Evolutionary conservation across 2,329 filamentous ascomycete species (phyloP).

Genomic region (Apiospora arundinis): DNA sequence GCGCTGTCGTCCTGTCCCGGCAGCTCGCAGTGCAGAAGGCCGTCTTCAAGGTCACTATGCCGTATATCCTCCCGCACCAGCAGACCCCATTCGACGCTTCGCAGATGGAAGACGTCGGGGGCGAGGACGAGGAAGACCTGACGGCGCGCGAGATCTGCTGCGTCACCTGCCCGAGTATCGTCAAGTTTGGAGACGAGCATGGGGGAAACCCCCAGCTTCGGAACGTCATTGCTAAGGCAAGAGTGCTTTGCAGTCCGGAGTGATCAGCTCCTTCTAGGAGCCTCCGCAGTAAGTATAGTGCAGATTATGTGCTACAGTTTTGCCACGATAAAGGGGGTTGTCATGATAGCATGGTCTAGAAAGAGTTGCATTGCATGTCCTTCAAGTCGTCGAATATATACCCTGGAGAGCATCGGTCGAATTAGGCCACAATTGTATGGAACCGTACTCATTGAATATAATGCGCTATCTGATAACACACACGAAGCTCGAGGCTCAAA

Average conservation of each 20-base stretch:
- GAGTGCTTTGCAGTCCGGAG: slow-evolving; percentile 64
- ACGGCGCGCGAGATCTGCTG: slow-evolving; percentile 62
- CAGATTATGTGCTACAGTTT: background rate
- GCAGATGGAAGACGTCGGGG: slow-evolving; percentile 71
- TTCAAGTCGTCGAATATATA: background rate
- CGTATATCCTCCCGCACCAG: slow-evolving; percentile 58
- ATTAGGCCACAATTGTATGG: background rate
- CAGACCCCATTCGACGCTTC: slow-evolving; percentile 60
- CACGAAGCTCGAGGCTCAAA: background rate
- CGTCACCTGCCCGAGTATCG: slow-evolving; percentile 68
- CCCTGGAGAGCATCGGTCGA: background rate
- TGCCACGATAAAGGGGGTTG: background rate
- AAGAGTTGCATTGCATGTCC: background rate
- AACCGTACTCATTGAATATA: background rate
- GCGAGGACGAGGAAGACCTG: slow-evolving; percentile 64
- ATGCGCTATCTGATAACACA: background rate
- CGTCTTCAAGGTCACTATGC: slow-evolving; percentile 62
- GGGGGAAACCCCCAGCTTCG: slow-evolving; percentile 65
- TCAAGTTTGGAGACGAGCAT: slow-evolving; percentile 70
- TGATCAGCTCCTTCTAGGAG: slow-evolving; percentile 33
- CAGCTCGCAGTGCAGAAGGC: slow-evolving; percentile 65
- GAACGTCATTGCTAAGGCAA: slow-evolving; percentile 71
- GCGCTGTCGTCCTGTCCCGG: slow-evolving; percentile 62
- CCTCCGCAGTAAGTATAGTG: background rate
- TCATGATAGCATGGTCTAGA: background rate